Base-by-base conservation (phyloP, 2,329 filamentous ascomycete species). In the Verticillium nubilum region DNA sequence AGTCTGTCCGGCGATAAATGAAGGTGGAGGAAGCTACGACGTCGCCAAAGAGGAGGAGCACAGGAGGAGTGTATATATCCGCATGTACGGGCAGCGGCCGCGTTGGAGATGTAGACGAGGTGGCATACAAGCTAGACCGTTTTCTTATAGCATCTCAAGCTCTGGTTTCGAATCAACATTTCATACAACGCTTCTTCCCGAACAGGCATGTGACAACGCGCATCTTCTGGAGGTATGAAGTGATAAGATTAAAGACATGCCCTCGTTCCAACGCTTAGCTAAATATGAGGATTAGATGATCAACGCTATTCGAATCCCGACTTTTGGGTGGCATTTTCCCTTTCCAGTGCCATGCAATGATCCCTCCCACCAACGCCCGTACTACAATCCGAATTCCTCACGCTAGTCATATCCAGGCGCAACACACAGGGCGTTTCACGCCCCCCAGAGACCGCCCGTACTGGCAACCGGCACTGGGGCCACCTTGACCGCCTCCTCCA, bases 81-180 rank as follows among this genome's bases (percentile, higher is more conserved):
- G n/a, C n/a, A n/a, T n/a, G n/a, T n/a, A n/a, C n/a, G n/a, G n/a
- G n/a, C n/a, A n/a, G n/a, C 5, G 29, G 9, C 13, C 77, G 90
- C 89, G 72, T 81, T 86, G 75, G 94, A 95, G 57, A 96, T 83
- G 70, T 96, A 97, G 1, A 84, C 83, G 0, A 81, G 80, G 10
- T 91, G 92, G 69, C 94, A 96, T 85, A 96, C 42, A 25, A 23
- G n/a, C n/a, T 47, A 47, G 42, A 47, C 42, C 42, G 42, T 47
- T 23, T 47, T 47, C 19, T 47, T 47, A 7, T 23, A 47, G 42
- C 42, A 47, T 47, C 42, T 47, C 42, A 4, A 23, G n/a, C 42
- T 23, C 7, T 23, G 42, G n/a, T n/a, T n/a, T n/a, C n/a, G n/a
- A n/a, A n/a, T n/a, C n/a, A n/a, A n/a, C n/a, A 37, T 17, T 37